Evolutionary conservation across 805 yeast genomes (phyloP).

Genomic region (Candida glaebosa): DNA sequence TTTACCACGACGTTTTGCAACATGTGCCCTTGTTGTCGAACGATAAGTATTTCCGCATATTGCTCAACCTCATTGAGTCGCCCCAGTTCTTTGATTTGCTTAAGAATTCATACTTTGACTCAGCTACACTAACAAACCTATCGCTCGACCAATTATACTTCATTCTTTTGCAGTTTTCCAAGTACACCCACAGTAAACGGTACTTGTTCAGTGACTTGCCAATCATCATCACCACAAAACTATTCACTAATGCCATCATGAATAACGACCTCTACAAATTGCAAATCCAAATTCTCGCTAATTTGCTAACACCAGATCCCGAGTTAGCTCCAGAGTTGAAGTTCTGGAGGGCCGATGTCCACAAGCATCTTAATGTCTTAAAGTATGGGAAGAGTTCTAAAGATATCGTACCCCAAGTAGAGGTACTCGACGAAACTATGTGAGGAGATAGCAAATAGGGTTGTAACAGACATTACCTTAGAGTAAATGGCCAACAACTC

Average conservation of each 20-base stretch:
- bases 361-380: conserved; percentile 17
- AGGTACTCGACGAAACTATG: conserved; percentile 18
- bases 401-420: conserved; percentile 19
- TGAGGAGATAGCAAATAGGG: conserved; percentile 5
- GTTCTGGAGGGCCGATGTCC: conserved; percentile 22
- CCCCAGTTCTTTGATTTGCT: conserved; percentile 14
- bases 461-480: background rate
- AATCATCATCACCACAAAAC: conserved; percentile 17
- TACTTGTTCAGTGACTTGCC: conserved; percentile 24
- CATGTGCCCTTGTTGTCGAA: conserved; percentile 12
- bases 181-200: conserved; percentile 14
- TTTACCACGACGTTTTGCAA: conserved; percentile 10
- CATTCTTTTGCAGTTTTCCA: conserved; percentile 19
- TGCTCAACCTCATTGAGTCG: conserved; percentile 21
- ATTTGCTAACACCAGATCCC: conserved; percentile 15
- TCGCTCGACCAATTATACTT: conserved; percentile 20
- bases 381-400: conserved; percentile 20
- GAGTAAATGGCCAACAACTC: too few species aligned
- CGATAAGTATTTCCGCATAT: conserved; percentile 21
- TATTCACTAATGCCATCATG: conserved; percentile 15
- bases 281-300: conserved; percentile 20
- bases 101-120: conserved; percentile 9
- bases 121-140: conserved; percentile 11
- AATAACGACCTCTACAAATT: conserved; percentile 23
- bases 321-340: conserved; percentile 12